Percentiles rank a stretch among this genome's conserved stretches.
Conservation (phyloP, 2,329 filamentous ascomycete species). For the Furcasterigmium sp. region DNA sequence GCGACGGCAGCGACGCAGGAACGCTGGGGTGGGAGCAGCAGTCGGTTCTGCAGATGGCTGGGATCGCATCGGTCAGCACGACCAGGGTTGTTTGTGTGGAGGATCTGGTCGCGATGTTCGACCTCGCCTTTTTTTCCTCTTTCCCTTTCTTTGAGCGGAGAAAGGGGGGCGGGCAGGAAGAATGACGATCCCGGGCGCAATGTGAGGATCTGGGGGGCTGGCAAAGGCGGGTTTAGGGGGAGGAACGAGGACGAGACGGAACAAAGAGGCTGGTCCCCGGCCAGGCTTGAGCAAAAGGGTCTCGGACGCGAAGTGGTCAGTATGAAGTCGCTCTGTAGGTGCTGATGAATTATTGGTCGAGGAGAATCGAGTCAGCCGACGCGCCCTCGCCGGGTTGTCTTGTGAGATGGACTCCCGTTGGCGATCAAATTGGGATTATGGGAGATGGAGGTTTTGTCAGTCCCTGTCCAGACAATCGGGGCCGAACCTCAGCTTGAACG, state of each 20-base stretch:
- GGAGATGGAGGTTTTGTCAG: background rate
- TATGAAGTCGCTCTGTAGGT: too few relatives aligned
- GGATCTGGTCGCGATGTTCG: conserved; percentile 19
- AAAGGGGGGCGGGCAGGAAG: conserved; percentile 7
- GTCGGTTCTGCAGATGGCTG: conserved; percentile 38
- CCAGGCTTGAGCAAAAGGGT: conserved; percentile 3
- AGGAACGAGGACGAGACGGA: conserved; percentile 5
- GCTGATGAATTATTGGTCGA: too few relatives aligned
- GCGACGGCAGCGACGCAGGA: conserved; percentile 18
- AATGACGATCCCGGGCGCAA: conserved; percentile 1
- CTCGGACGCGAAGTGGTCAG: too few relatives aligned
- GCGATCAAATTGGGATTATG: too few relatives aligned
- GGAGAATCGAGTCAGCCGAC: too few relatives aligned
- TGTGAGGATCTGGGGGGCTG: conserved; percentile 2
- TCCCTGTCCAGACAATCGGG: background rate
- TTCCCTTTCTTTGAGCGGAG: background rate
- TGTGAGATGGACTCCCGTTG: too few relatives aligned
- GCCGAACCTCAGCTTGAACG: too few relatives aligned
- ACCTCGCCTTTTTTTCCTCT: conserved; percentile 11
- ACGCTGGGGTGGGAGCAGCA: conserved; percentile 21
- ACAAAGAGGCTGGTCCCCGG: conserved; percentile 9
- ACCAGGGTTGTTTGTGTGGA: conserved; percentile 16
- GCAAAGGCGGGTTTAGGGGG: conserved; percentile 2
- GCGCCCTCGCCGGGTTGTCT: too few relatives aligned
- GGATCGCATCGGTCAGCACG: conserved; percentile 33